Conservation (phyloP, 306 rosid genomes). For the Mimosa bimucronata region DNA sequence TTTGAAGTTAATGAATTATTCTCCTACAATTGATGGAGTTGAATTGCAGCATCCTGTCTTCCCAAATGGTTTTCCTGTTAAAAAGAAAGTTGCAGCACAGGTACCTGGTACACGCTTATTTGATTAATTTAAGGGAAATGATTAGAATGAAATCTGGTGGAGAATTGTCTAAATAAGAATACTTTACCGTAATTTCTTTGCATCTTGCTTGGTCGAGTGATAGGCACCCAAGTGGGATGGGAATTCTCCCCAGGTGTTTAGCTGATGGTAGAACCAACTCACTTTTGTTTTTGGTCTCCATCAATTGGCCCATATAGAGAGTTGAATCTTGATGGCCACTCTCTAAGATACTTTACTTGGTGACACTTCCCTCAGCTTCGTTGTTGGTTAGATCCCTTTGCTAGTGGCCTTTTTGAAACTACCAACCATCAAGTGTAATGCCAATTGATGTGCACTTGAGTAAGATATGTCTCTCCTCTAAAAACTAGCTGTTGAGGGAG, state of each 20-base stretch:
- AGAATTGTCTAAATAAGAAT: slow-evolving; percentile 3
- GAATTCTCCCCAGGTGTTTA: not conserved
- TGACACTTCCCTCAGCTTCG: not conserved
- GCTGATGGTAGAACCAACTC: not conserved
- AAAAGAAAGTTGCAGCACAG: slow-evolving; percentile 50
- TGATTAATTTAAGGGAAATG: slow-evolving; percentile 8
- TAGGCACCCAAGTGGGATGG: not conserved
- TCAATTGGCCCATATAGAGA: not conserved
- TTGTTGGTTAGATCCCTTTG: not conserved
- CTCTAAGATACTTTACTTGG: not conserved
- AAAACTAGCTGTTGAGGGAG: not conserved
- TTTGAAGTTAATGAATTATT: slow-evolving; percentile 66
- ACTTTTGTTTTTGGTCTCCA: not conserved
- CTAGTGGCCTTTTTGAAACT: not conserved
- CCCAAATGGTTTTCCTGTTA: slow-evolving; percentile 51
- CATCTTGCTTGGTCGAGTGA: slow-evolving; percentile 29
- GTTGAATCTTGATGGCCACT: not conserved
- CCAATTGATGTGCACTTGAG: not conserved
- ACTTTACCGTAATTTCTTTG: slow-evolving; percentile 27
- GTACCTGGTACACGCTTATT: slow-evolving; percentile 44
- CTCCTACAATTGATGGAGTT: slow-evolving; percentile 57
- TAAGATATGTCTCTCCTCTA: not conserved
- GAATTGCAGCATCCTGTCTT: slow-evolving; percentile 51
- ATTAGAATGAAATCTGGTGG: slow-evolving; percentile 18
- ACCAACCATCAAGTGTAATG: not conserved